phyloP scores from a whole-genome alignment of 2,329 filamentous ascomycete genomes.

The Colletotrichum salicis region DNA sequence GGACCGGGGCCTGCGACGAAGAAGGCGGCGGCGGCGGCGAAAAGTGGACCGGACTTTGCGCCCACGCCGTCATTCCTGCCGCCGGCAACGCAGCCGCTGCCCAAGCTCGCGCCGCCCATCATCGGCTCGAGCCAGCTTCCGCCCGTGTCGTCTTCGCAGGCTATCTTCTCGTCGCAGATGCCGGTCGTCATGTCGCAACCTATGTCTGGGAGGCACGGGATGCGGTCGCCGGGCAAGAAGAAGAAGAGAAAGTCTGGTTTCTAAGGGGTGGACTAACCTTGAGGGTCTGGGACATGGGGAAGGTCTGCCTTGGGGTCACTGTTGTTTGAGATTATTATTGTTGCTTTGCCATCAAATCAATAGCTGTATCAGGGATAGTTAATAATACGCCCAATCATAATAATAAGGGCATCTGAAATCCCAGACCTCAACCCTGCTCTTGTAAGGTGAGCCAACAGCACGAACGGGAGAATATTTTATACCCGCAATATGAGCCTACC shows the following conservation, averaged over 20 bases:
- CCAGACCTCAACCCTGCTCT: too few species aligned
- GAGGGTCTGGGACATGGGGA: not conserved
- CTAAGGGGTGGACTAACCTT: not conserved
- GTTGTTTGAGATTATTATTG: not conserved
- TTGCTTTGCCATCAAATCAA: slow-evolving; percentile 8
- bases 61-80: not conserved
- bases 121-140: slow-evolving; percentile 29
- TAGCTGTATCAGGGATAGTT: slow-evolving; percentile 3
- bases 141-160: slow-evolving; percentile 18
- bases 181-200: slow-evolving; percentile 57
- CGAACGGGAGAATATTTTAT: not conserved
- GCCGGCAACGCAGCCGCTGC: slow-evolving; percentile 25
- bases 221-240: slow-evolving; percentile 52
- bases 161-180: slow-evolving; percentile 39
- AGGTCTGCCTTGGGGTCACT: not conserved
- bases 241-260: slow-evolving; percentile 33
- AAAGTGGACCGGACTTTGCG: not conserved
- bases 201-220: slow-evolving; percentile 57
- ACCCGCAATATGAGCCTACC: not conserved
- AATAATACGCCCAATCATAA: not conserved
- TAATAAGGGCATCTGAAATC: too few species aligned
- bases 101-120: slow-evolving; percentile 21
- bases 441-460: not conserved
- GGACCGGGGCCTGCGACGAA: slow-evolving; percentile 7
- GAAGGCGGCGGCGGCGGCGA: too few species aligned